Evolutionary conservation across 2,329 filamentous ascomycete species (phyloP).

Genomic region (Trichophyton rubrum): DNA sequence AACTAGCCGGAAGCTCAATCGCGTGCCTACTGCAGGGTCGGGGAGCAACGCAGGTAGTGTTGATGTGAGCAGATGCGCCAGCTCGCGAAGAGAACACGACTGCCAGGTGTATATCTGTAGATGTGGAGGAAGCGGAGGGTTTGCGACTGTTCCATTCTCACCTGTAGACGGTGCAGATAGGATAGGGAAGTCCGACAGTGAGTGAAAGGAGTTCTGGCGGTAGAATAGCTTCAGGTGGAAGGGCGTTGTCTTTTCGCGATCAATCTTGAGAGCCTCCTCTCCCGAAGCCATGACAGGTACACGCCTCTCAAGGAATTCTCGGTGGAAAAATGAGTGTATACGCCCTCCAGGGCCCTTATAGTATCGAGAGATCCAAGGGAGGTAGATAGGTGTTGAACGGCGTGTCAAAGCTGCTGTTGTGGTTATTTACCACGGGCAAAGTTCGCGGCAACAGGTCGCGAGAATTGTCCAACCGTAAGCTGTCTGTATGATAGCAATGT

Average conservation of each 20-base stretch:
- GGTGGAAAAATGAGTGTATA: no score
- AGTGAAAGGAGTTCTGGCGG: slow-evolving; percentile 58
- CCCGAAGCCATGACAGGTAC: slow-evolving; percentile 5
- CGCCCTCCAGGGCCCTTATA: no score
- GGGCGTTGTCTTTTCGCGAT: slow-evolving; percentile 60
- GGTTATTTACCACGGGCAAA: no score
- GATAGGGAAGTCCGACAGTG: slow-evolving; percentile 30
- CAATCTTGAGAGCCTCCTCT: slow-evolving; percentile 35
- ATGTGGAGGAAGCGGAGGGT: slow-evolving; percentile 48
- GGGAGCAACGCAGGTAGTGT: slow-evolving; percentile 59
- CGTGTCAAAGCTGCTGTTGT: no score
- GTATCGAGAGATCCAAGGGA: no score
- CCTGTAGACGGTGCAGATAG: slow-evolving; percentile 18
- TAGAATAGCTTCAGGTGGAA: slow-evolving; percentile 84
- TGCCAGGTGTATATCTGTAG: slow-evolving; percentile 80
- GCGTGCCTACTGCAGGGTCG: slow-evolving; percentile 61
- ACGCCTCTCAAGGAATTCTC: no score
- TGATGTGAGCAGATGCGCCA: slow-evolving; percentile 62
- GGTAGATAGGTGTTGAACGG: no score
- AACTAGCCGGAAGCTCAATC: slow-evolving; percentile 76
- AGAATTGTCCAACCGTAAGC: no score
- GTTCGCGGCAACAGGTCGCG: no score
- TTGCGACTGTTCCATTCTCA: slow-evolving; percentile 44
- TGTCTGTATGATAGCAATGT: no score
- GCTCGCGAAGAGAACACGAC: slow-evolving; percentile 65